Evolutionary conservation across 306 rosid species (phyloP).

Genomic region (Corylus americana): DNA sequence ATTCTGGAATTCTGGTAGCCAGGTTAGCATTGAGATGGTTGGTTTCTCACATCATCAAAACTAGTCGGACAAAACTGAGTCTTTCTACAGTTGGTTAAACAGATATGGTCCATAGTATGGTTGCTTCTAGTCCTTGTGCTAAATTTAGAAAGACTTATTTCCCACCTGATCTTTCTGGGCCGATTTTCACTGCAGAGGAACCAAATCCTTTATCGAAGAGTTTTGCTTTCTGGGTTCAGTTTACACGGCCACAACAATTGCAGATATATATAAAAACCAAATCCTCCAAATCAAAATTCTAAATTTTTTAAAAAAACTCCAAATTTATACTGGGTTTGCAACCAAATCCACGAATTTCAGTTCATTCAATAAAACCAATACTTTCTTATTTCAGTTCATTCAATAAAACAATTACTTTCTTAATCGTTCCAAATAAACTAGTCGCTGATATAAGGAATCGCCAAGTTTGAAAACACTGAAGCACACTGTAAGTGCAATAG

Average conservation of each 20-base stretch:
- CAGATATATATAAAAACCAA: constrained; percentile 1
- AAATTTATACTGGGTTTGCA: neutral
- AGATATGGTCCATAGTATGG: neutral
- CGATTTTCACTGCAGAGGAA: neutral
- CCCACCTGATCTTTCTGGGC: neutral
- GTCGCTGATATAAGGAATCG: neutral
- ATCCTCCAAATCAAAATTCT: neutral
- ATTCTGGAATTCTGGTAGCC: neutral
- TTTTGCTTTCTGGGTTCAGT: neutral
- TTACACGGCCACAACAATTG: neutral
- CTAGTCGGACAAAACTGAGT: neutral
- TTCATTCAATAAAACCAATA: neutral
- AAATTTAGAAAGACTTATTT: neutral
- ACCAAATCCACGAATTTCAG: neutral
- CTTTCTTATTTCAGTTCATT: no score
- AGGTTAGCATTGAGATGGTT: neutral
- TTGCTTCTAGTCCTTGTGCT: neutral
- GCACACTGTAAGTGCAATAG: neutral
- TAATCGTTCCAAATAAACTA: neutral
- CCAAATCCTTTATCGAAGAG: neutral
- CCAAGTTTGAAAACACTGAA: neutral
- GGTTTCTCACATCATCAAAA: neutral
- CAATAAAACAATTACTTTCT: neutral
- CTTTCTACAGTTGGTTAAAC: neutral
- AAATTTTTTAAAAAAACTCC: neutral